These are phyloP conservation scores for Pachysandra terminalis DNA, from an alignment of 164 flowering plant species.

Conservation along the genomic window DNA sequence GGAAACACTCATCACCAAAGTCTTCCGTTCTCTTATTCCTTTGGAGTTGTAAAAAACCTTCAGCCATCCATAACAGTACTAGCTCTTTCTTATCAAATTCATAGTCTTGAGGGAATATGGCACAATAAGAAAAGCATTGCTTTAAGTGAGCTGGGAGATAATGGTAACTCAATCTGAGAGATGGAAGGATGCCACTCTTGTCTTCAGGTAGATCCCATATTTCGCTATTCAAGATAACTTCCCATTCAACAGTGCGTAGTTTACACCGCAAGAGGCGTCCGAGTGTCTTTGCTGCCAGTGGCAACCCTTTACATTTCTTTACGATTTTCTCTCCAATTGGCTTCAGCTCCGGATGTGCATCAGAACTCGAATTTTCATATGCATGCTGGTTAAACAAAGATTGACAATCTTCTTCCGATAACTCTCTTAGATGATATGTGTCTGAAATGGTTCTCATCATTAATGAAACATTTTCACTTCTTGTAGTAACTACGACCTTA, in stretches of 20 bases:
- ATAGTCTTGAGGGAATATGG: conserved; percentile 22
- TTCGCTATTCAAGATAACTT: conserved; percentile 12
- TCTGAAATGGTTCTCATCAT: conserved; percentile 5
- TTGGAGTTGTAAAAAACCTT: conserved; percentile 18
- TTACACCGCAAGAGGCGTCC: conserved; percentile 21
- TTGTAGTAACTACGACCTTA: conserved; percentile 28
- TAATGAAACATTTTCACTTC: conserved; percentile 17
- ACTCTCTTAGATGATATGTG: not conserved
- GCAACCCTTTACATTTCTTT: conserved; percentile 31
- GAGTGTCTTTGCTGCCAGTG: conserved; percentile 25
- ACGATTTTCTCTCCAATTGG: conserved; percentile 21
- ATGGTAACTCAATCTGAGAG: conserved; percentile 20
- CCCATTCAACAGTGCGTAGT: conserved; percentile 15
- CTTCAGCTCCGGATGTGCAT: not conserved
- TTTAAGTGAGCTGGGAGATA: conserved; percentile 25
- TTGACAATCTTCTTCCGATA: conserved; percentile 27
- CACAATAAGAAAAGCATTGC: conserved; percentile 30
- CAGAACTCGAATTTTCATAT: not conserved
- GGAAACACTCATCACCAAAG: conserved; percentile 20
- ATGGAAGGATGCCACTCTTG: conserved; percentile 8
- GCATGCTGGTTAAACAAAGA: conserved; percentile 23
- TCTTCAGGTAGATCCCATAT: conserved; percentile 16
- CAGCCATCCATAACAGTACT: conserved; percentile 29
- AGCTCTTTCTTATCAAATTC: conserved; percentile 9
- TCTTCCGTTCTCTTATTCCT: conserved; percentile 17